These are phyloP conservation scores for Ceratobasidium sp. DNA, from an alignment of 1,284 basidiomycete species.

Conservation along the genomic window DNA sequence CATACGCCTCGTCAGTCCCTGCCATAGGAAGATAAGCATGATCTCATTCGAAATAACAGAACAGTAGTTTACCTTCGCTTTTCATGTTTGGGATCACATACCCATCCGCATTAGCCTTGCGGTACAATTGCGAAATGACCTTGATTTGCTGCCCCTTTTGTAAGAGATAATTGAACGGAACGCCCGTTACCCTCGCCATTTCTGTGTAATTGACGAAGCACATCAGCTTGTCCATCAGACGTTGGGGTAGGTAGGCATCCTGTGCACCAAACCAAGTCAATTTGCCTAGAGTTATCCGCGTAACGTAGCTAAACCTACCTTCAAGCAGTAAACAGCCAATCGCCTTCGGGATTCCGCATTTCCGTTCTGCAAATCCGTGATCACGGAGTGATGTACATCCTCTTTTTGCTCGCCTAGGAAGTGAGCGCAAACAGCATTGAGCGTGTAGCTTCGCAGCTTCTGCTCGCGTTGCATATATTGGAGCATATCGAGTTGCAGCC, in stretches of 20 bases:
- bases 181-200: constrained; percentile 95
- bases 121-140: constrained; percentile 90
- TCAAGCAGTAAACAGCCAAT: constrained; percentile 93
- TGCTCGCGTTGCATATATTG: constrained; percentile 98
- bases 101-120: constrained; percentile 85
- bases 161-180: constrained; percentile 94
- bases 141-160: constrained; percentile 95
- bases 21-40: background rate
- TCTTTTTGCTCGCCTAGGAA: constrained; percentile 97
- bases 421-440: constrained; percentile 94
- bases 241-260: constrained; percentile 96
- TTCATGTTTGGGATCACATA: constrained; percentile 86
- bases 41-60: background rate
- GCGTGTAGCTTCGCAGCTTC: constrained; percentile 91
- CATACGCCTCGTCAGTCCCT: constrained; percentile 93
- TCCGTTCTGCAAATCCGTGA: constrained; percentile 95
- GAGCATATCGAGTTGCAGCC: constrained; percentile 89
- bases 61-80: constrained; percentile 67
- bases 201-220: constrained; percentile 96
- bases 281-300: background rate
- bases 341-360: constrained; percentile 87
- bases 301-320: constrained; percentile 59
- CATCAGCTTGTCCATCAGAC: constrained; percentile 94
- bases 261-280: constrained; percentile 51
- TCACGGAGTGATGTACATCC: constrained; percentile 95